A percentile compares a stretch with the other conserved stretches of the same genome.
Conservation (phyloP, 805 yeast genomes). For the Ogataea trehalophila region DNA sequence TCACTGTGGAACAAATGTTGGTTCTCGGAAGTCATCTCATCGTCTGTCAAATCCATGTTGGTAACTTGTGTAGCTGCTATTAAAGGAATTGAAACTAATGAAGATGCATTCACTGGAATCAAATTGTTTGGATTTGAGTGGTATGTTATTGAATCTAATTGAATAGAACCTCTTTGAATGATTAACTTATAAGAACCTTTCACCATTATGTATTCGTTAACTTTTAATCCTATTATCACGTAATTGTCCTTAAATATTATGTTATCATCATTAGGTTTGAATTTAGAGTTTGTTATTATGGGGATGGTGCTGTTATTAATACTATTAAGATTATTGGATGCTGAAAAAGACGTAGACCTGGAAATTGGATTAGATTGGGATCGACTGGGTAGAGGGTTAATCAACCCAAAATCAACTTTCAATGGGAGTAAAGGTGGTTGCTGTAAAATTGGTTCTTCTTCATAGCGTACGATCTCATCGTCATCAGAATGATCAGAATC, state of each 20-base stretch:
- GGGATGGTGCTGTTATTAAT: background rate
- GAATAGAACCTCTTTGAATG: slow-evolving; percentile 44
- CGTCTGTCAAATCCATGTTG: slow-evolving; percentile 28
- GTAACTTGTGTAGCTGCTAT: slow-evolving; percentile 38
- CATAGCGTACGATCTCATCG: background rate
- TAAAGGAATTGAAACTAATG: slow-evolving; percentile 37
- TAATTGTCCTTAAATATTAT: slow-evolving; percentile 28
- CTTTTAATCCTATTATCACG: slow-evolving; percentile 38
- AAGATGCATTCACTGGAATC: slow-evolving; percentile 28
- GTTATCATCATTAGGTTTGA: slow-evolving; percentile 35
- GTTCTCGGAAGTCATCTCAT: slow-evolving; percentile 29
- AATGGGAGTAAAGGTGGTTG: background rate
- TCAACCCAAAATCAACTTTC: slow-evolving; percentile 1
- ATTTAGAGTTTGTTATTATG: slow-evolving; percentile 31
- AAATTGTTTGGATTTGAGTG: slow-evolving; percentile 20
- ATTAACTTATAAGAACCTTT: slow-evolving; percentile 43
- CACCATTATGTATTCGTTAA: slow-evolving; percentile 38
- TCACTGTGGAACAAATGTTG: slow-evolving; percentile 35
- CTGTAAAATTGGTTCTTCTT: background rate
- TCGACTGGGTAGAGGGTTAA: background rate
- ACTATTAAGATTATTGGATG: background rate
- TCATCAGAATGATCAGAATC: slow-evolving; percentile 9
- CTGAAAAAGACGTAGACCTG: background rate
- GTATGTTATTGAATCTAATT: slow-evolving; percentile 36
- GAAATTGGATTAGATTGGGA: background rate